Base-by-base conservation (phyloP, 305 asterid species). In the Petunia hybrid region DNA sequence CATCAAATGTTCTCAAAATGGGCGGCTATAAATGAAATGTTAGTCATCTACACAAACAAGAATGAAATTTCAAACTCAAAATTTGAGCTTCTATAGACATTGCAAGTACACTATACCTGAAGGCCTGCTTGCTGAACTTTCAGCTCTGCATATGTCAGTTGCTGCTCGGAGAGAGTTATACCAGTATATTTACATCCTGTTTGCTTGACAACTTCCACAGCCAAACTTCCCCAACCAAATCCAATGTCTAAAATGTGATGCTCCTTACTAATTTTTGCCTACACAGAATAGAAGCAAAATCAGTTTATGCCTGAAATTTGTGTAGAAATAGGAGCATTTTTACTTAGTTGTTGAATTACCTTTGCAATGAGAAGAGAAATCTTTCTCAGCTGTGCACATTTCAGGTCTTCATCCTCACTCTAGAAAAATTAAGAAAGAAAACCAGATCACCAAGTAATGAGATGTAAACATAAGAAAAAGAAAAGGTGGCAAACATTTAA, bases 141-240 rank as follows among this genome's bases (percentile, higher is more conserved):
- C 35, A 35, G 67, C 85, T 92, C 89, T 31, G 99, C 97, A 81
- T 90, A 93, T 76, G 75, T 77, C 12, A 91, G 88, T 83, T 95
- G 98, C 76, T 92, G 83, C 81, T 89, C 88, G 7, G 98, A 95
- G 46, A 93, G 85, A 53, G 99, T 95, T 83, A 95, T 90, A 42
- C 99, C 99, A 0, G 99, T 95, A 59, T 92, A 93, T 79, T 83
- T 88, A 85, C 99, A 93, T 42, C 98, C 95, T 1, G 97, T 91
- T 83, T 85, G 84, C 85, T 83, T 91, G 3, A 93, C 99, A 16
- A 82, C 87, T 87, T 95, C 98, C 8, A 95, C 85, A n/a, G 97
- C 98, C 42, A 95, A 84, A 67, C 94, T 91, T 71, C 98, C 98
- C 99, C 98, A 93, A 36, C 99, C 99, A 59, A 88, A 86, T 53